These are phyloP conservation scores for Evernia prunastri DNA, from an alignment of 495 filamentous ascomycete species.

Conservation along the genomic window DNA sequence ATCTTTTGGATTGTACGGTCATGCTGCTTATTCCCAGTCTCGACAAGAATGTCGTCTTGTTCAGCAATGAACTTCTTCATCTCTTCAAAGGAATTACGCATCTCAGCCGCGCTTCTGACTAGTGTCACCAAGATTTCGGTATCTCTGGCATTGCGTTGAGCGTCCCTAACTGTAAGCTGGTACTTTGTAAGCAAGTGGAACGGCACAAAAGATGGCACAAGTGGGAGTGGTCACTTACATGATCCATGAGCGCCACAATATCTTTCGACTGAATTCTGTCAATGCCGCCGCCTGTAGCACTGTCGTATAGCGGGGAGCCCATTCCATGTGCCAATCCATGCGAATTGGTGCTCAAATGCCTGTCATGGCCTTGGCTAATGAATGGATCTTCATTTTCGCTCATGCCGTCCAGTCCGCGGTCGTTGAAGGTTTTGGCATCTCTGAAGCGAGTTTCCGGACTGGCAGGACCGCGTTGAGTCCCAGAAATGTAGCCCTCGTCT, in stretches of 20 bases:
- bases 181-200: constrained; percentile 34
- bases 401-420: constrained; percentile 48
- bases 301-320: constrained; percentile 84
- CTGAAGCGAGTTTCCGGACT: constrained; percentile 58
- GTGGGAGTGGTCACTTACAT: constrained; percentile 49
- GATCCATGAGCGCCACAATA: constrained; percentile 96
- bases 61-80: constrained; percentile 88
- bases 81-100: constrained; percentile 94
- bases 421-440: constrained; percentile 51
- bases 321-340: constrained; percentile 59
- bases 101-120: constrained; percentile 89
- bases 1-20: constrained; percentile 75
- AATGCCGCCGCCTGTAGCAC: constrained; percentile 79
- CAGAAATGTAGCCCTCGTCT: constrained; percentile 90
- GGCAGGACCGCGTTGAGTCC: constrained; percentile 56
- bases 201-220: constrained; percentile 8
- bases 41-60: constrained; percentile 77
- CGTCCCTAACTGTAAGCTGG: constrained; percentile 90
- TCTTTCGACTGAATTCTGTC: constrained; percentile 95
- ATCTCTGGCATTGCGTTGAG: constrained; percentile 91
- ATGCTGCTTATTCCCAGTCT: constrained; percentile 75
- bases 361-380: constrained; percentile 45
- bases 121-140: constrained; percentile 95
- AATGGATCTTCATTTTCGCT: constrained; percentile 57
- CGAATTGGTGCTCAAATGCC: constrained; percentile 81